phyloP scores from a whole-genome alignment of 2,329 filamentous ascomycete genomes.

The Venturiaceae sp. region DNA sequence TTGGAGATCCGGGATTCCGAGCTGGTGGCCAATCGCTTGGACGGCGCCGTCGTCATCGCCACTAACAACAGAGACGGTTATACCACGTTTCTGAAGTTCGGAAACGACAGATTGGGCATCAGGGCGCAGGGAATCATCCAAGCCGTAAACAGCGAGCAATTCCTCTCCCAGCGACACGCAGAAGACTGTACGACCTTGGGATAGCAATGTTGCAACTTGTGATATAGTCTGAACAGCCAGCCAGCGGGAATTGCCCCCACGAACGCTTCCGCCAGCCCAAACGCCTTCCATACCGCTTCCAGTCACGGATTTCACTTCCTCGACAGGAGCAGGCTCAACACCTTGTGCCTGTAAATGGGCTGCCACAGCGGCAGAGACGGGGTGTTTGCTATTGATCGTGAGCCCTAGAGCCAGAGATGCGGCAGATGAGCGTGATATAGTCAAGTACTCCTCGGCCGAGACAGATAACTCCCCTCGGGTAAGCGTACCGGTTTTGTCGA shows the following conservation, averaged over 20 bases:
- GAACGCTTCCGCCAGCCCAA: conserved; percentile 20
- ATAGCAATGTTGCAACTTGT: conserved; percentile 23
- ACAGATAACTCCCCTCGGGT: conserved; percentile 46
- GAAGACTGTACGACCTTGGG: conserved; percentile 41
- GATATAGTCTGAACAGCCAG: conserved; percentile 23
- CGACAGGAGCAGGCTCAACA: conserved; percentile 3
- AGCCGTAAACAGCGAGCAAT: conserved; percentile 39
- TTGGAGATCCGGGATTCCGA: conserved; percentile 29
- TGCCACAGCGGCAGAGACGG: conserved; percentile 41
- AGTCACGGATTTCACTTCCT: conserved; percentile 26
- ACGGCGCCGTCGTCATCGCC: conserved; percentile 46
- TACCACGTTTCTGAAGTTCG: conserved; percentile 37
- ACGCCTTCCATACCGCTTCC: conserved; percentile 34
- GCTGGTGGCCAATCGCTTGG: conserved; percentile 15
- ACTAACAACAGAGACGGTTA: conserved; percentile 45
- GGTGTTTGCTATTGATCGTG: conserved; percentile 37
- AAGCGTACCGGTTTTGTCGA: conserved; percentile 75
- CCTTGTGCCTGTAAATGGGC: conserved; percentile 24
- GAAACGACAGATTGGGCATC: conserved; percentile 43
- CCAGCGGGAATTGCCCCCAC: conserved; percentile 40
- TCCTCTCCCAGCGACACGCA: conserved; percentile 41
- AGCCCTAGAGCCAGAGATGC: conserved; percentile 25
- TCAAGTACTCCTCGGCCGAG: conserved; percentile 14
- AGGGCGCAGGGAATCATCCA: conserved; percentile 37
- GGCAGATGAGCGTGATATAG: neutral